Evolutionary conservation across 768 basidiomycete genomes (phyloP), one percentile per base, ranked within the genome.

Genomic region (Tephrocybe sp.): DNA sequence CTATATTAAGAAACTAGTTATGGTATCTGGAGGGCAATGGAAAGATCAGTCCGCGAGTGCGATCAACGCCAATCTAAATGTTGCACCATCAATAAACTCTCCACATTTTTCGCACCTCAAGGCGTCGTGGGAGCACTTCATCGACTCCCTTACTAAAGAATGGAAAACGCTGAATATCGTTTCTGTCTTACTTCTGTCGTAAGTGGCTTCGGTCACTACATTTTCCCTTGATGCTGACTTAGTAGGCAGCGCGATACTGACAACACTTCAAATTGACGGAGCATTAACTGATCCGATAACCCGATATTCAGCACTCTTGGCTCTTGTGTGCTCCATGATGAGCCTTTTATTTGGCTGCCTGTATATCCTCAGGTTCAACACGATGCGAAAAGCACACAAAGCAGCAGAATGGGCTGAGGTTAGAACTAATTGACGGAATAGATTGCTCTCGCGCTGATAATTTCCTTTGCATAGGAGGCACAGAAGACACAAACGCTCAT

Each of bases 81-180:
- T 38, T 25, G 54, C 54, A n/a, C 21, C 53, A 10, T 12, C 51
- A 8, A 41, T 50, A 12, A 40, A 60, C 0, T 59, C 61, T 3
- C 55, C 59, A 5, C 45, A 52, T 3, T 62, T 63, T 38, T 39
- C 50, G 11, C 54, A 51, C 15, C 47, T 50, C 26, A 78, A 76
- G 56, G 57, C 62, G 6, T 77, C 82, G 1, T 90, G 88, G 88
- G 87, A 89, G 65, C 65, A 61, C 0, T 88, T 90, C 57, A 76
- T 89, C 12, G 82, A 85, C 48, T 81, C 84, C 0, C 68, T 89
- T 20, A 55, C 75, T 55, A 74, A 79, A 21, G 87, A 89, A 58
- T 88, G 85, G 85, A 88, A 88, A 69, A 88, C 86, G 1, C 51
- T 76, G 28, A 90, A 90, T 56, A 72, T 90, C 17, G 79, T 90